Evolutionary conservation across 2,329 filamentous ascomycete genomes (phyloP), one percentile per base, ranked within the genome.

Genomic region (Colletotrichum musicola): DNA sequence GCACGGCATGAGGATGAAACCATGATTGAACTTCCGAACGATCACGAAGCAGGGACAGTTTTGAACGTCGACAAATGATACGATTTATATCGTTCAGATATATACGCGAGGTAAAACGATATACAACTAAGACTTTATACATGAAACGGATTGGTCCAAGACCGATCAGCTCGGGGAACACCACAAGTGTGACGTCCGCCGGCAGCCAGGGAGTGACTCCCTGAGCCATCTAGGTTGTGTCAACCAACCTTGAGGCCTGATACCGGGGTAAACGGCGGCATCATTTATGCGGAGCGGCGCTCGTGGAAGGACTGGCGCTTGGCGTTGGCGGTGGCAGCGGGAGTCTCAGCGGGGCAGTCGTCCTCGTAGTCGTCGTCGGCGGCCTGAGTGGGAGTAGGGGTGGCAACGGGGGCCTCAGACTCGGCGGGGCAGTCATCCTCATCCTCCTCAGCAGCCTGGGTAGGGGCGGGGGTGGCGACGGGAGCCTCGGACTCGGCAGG

Each of bases 231-330:
- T 46, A 40, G 44, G 27, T 44, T 38, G 40, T 13, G n/a, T 55
- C 47, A 25, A 30, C n/a, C 47, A 27, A 14, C 27, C 25, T 53
- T 16, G 14, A 47, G 25, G 42, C 25, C 18, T 27, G 6, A 46
- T 30, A 46, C 47, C 55, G 13, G 16, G 4, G 38, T 5, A 35
- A 6, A 44, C 30, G n/a, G 18, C 2, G 55, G 25, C n/a, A 9
- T 47, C 22, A 14, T 44, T 56, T 61, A 69, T 44, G 44, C 44
- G 54, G 57, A 47, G 58, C 69, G 69, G 55, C 69, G 69, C 58
- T 71, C 69, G 59, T 71, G 69, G 44, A 71, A 35, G 30, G 54
- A 27, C 69, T 62, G 60, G 62, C 69, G 69, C 69, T 70, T 71
- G 62, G 46, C 68, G 46, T 47, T 49, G 12, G 63, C 40, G 25